Evolutionary conservation across 225 moss, liverwort and hornwort species (phyloP), one percentile per base, ranked within the genome.

Genomic region (Ulota crispa): DNA sequence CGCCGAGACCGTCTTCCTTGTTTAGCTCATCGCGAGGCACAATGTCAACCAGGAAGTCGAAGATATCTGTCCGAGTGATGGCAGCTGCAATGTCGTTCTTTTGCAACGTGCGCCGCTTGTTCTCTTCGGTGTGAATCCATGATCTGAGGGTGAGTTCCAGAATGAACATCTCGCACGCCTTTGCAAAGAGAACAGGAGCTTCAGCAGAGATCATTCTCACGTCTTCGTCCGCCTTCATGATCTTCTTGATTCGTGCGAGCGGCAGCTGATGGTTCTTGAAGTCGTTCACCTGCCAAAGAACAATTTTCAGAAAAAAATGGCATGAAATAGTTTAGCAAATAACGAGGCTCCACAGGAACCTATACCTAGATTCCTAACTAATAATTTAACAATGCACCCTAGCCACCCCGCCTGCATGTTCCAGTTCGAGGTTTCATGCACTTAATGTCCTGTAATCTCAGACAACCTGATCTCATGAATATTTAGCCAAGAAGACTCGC

Each of bases 251-350:
- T 43, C 95, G 86, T 30, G 97, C 97, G 34, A 97, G 81, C 39
- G 96, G 96, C 64, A 97, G 92, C 84, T 97, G 95, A 64, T 97
- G 95, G 60, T 93, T 97, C 87, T 97, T 97, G 82, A 97, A 97
- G 68, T 97, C 91, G 26, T 82, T 90, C 2, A 90, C 90, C 90
- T 90, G 90, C 63, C 55, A 85, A 61, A 27, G 26, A 31, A 39
- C 12, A 56, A 68, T 36, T 15, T 19, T 80, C 80, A 85, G 63
- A 55, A 45, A 47, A 47, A 57, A 63, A 68, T 10, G 7, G 43
- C 16, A 37, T 32, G n/a, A 56, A 26, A 45, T 7, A 68, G 11
- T 45, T 36, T 1, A 37, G 57, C 24, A 63, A 53, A 41, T 19
- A 27, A 39, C 45, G 24, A 32, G 27, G 41, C 14, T 53, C 0